These are phyloP conservation scores for Fomitopsis palustris DNA, from an alignment of 1,284 basidiomycete species.

Conservation along the genomic window DNA sequence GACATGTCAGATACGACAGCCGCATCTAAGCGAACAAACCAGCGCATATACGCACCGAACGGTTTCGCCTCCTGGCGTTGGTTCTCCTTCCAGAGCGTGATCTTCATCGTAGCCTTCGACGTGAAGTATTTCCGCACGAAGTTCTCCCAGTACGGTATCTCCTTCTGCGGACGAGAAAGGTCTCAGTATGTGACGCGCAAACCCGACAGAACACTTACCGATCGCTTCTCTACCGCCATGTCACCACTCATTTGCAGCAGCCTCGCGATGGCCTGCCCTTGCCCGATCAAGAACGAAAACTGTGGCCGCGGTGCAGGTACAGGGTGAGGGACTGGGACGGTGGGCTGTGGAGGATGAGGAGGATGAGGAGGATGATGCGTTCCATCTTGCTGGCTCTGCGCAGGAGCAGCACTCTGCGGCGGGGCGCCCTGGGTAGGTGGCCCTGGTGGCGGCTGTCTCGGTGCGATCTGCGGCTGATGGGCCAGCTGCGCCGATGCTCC, in stretches of 20 bases:
- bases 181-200: neutral
- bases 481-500: conserved; percentile 10
- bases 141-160: conserved; percentile 59
- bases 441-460: conserved; percentile 13
- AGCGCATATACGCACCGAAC: conserved; percentile 59
- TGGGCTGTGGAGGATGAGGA: neutral
- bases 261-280: conserved; percentile 57
- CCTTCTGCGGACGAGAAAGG: conserved; percentile 36
- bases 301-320: neutral
- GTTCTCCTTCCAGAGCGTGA: conserved; percentile 80
- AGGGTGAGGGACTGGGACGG: neutral
- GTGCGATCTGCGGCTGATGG: conserved; percentile 18
- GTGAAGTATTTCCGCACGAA: conserved; percentile 65
- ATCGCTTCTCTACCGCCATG: neutral
- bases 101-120: conserved; percentile 61
- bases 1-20: neutral
- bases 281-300: conserved; percentile 31
- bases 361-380: conserved; percentile 1
- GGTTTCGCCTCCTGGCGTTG: conserved; percentile 71
- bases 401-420: conserved; percentile 25
- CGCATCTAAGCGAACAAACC: neutral
- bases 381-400: conserved; percentile 9
- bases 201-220: neutral
- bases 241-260: conserved; percentile 62
- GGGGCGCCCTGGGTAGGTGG: conserved; percentile 3